These are phyloP conservation scores for Colletotrichum sp. DNA, from an alignment of 2,329 filamentous ascomycete genomes.

Conservation along the genomic window DNA sequence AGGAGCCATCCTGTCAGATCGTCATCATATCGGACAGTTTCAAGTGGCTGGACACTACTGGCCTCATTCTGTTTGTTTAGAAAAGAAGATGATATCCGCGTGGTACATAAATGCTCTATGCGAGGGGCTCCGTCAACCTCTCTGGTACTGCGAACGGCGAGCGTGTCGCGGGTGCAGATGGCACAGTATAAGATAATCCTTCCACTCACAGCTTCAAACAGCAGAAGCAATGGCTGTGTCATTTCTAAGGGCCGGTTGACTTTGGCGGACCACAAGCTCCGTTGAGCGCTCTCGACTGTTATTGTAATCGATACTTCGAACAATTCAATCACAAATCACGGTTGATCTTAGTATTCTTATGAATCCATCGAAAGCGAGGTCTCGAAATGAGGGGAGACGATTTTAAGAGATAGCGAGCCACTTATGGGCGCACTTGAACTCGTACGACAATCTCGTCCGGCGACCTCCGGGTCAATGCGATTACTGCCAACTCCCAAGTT, in stretches of 20 bases:
- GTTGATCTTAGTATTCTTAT: neutral
- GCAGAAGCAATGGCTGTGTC: no score
- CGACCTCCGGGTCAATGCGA: neutral
- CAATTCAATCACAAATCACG: accelerated
- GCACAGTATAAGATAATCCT: neutral
- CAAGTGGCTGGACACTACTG: no score
- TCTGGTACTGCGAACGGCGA: neutral
- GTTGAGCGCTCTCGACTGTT: neutral
- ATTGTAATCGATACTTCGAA: neutral
- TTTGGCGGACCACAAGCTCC: neutral
- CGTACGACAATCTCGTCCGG: neutral
- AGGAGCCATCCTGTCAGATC: neutral
- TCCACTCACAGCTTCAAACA: neutral
- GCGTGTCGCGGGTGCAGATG: no score
- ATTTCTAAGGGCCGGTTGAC: neutral
- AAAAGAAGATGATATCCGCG: neutral
- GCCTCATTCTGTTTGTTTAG: neutral
- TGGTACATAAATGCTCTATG: neutral
- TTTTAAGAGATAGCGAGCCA: neutral
- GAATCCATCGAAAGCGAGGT: neutral
- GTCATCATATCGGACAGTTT: neutral
- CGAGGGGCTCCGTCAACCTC: neutral
- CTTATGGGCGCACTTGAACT: neutral
- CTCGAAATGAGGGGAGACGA: neutral
- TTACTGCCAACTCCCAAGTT: neutral